These are phyloP conservation scores for Euphorbia schlechtendalii DNA, from an alignment of 441 rosid species.

Conservation along the genomic window DNA sequence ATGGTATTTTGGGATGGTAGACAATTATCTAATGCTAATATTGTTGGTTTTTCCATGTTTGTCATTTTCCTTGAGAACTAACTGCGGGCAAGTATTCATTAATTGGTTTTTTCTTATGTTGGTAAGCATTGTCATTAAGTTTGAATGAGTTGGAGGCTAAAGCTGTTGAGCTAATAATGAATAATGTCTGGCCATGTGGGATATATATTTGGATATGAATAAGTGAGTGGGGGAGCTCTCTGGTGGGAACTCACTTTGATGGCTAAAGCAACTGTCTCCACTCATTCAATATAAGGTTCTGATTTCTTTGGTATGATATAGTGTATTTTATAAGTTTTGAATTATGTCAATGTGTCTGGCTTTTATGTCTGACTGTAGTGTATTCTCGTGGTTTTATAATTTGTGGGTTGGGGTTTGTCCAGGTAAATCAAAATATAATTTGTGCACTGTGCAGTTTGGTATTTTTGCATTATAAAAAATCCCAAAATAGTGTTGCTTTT, in stretches of 20 bases:
- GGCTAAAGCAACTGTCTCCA: constrained; percentile 12
- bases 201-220: background rate
- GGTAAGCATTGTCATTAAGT: background rate
- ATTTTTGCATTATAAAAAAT: too few species aligned
- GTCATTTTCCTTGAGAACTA: background rate
- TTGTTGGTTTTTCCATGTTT: constrained; percentile 10
- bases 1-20: constrained; percentile 5
- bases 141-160: background rate
- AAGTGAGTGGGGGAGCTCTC: too few species aligned
- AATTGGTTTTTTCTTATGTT: background rate
- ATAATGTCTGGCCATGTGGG: too few species aligned
- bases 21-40: constrained; percentile 3
- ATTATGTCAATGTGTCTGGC: too few species aligned
- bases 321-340: too few species aligned
- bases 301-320: too few species aligned
- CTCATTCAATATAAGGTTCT: constrained; percentile 2
- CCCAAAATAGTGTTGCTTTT: too few species aligned
- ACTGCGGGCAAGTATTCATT: background rate
- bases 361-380: too few species aligned
- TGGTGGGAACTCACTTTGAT: constrained; percentile 13
- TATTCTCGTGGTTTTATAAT: too few species aligned
- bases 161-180: background rate
- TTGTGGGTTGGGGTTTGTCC: too few species aligned
- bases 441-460: too few species aligned
- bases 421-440: too few species aligned